Percentiles rank a stretch among this genome's conserved stretches.
Evolutionary conservation across 176 grass and related monocot species (phyloP).

Genomic region (Juncus effusus): DNA sequence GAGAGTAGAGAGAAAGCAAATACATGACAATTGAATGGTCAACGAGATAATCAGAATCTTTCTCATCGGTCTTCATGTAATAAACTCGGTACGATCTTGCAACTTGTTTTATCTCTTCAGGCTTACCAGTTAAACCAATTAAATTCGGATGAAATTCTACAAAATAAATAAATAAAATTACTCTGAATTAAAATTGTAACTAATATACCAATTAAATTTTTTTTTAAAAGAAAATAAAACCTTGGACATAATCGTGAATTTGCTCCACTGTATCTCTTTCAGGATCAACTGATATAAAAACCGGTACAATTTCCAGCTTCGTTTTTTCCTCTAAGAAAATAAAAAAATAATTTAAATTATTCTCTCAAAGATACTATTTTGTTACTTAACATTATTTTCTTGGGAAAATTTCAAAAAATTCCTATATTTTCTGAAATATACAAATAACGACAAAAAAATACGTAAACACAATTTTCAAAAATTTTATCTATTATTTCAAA

Average conservation of each 20-base stretch:
- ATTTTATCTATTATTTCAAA: no score
- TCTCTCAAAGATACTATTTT: not conserved
- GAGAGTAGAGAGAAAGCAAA: not conserved
- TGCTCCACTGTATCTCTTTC: conserved; percentile 95
- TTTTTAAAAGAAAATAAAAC: conserved; percentile 33
- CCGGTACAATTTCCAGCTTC: conserved; percentile 74
- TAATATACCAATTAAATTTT: not conserved
- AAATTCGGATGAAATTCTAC: conserved; percentile 67
- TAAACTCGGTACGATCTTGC: conserved; percentile 79
- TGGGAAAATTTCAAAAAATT: not conserved
- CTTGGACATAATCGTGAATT: conserved; percentile 73
- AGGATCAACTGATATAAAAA: conserved; percentile 92
- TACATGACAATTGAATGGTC: conserved; percentile 99
- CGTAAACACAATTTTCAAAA: no score
- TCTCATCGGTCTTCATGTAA: conserved; percentile 91
- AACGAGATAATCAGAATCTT: conserved; percentile 90
- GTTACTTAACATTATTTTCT: not conserved
- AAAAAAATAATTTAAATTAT: conserved; percentile 16
- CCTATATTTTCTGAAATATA: conserved; percentile 4
- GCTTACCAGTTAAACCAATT: conserved; percentile 67
- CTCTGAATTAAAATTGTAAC: not conserved
- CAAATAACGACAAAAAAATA: no score
- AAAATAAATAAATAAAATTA: conserved; percentile 13
- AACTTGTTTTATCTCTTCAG: conserved; percentile 65
- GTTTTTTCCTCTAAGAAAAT: conserved; percentile 51